These are phyloP conservation scores for Argentina anserina DNA, from an alignment of 306 rosid species.

Conservation along the genomic window DNA sequence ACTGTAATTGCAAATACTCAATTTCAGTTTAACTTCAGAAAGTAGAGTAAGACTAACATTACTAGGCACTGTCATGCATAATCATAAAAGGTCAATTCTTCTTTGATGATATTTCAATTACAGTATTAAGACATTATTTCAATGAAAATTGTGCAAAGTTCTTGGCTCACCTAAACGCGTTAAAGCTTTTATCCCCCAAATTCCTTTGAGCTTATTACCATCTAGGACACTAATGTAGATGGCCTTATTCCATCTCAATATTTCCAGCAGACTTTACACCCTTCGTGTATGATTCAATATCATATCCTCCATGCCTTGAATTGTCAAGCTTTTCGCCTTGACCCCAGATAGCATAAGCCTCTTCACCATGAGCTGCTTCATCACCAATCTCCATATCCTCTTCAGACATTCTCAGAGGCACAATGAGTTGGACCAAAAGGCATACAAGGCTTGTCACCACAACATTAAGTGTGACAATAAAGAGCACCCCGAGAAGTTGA, in stretches of 20 bases:
- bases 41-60: background rate
- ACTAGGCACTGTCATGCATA: background rate
- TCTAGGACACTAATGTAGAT: background rate
- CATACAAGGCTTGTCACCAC: constrained; percentile 36
- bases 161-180: background rate
- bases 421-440: constrained; percentile 6
- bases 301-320: constrained; percentile 13
- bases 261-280: constrained; percentile 7
- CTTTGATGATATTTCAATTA: background rate
- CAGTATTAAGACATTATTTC: background rate
- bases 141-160: background rate
- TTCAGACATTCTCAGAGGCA: constrained; percentile 42
- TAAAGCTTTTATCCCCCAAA: background rate
- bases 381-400: constrained; percentile 44
- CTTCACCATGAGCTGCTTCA: constrained; percentile 46
- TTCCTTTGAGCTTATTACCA: background rate
- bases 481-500: constrained; percentile 32
- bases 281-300: background rate
- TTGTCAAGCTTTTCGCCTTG: constrained; percentile 35
- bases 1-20: background rate
- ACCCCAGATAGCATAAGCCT: constrained; percentile 49
- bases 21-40: background rate
- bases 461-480: constrained; percentile 19
- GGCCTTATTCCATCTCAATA: constrained; percentile 25
- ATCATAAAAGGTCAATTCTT: background rate